phyloP scores from a whole-genome alignment of 1,284 basidiomycete species.

The Lentinula novae-zelandiae region DNA sequence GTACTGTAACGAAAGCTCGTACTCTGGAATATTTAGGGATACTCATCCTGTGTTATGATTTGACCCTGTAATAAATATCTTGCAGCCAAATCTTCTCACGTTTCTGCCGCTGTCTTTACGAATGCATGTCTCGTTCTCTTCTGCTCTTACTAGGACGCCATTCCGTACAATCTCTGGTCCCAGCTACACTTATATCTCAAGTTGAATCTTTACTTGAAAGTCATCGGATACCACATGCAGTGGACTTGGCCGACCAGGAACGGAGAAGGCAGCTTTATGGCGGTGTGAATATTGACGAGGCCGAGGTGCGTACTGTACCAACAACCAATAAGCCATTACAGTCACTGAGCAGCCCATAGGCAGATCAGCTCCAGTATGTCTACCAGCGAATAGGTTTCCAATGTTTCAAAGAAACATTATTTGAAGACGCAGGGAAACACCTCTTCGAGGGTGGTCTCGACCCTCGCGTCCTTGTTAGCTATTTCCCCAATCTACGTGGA shows the following conservation, averaged over 20 bases:
- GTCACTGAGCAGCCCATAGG: conserved; percentile 30
- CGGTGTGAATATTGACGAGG: conserved; percentile 43
- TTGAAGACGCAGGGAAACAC: conserved; percentile 73
- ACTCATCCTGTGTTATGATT: background rate
- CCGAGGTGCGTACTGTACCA: conserved; percentile 38
- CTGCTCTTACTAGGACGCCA: conserved; percentile 62
- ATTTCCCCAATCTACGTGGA: conserved; percentile 70
- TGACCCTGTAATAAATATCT: background rate
- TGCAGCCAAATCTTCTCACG: background rate
- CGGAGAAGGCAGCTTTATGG: conserved; percentile 49
- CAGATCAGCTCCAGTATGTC: conserved; percentile 68
- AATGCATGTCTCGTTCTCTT: conserved; percentile 42
- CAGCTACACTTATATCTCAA: conserved; percentile 70
- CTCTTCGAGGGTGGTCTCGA: conserved; percentile 72
- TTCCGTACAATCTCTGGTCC: conserved; percentile 65
- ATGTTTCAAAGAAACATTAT: conserved; percentile 66
- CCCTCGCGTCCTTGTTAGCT: conserved; percentile 71
- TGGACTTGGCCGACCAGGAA: conserved; percentile 57
- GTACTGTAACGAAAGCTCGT: too few relatives aligned
- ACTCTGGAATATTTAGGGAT: too few relatives aligned
- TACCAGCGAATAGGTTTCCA: conserved; percentile 77
- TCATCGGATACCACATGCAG: conserved; percentile 63
- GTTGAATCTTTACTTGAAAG: conserved; percentile 65
- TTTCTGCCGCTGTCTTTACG: background rate
- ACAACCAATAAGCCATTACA: background rate